phyloP scores from a whole-genome alignment of 371 early-diverging fungal genomes.

The Mortierella sp. region DNA sequence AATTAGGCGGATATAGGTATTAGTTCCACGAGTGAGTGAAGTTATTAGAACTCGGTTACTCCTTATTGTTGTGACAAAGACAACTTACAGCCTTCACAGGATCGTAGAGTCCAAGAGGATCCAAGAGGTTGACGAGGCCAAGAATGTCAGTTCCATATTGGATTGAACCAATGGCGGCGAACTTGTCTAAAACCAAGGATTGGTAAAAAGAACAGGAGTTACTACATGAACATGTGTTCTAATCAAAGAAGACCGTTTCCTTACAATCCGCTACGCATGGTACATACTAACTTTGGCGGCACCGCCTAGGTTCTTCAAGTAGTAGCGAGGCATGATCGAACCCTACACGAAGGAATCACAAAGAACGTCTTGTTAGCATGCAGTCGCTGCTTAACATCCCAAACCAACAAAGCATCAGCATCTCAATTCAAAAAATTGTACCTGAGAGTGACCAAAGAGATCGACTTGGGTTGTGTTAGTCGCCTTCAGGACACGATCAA shows the following conservation, averaged over 20 bases:
- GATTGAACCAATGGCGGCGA: slow-evolving; percentile 19
- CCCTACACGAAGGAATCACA: neutral
- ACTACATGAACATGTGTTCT: too few relatives aligned
- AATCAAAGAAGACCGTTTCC: too few relatives aligned
- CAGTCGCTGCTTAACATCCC: too few relatives aligned
- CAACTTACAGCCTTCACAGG: neutral
- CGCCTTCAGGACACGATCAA: slow-evolving; percentile 22
- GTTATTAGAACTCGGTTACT: too few relatives aligned
- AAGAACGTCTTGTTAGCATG: slow-evolving; percentile 5
- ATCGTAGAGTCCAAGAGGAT: slow-evolving; percentile 17
- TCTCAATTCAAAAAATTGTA: neutral
- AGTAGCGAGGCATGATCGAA: slow-evolving; percentile 25
- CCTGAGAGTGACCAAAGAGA: slow-evolving; percentile 20
- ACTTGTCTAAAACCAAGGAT: slow-evolving; percentile 2
- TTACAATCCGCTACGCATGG: too few relatives aligned
- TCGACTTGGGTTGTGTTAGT: slow-evolving; percentile 17
- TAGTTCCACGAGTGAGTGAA: too few relatives aligned
- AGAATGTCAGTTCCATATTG: slow-evolving; percentile 25
- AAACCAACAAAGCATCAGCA: too few relatives aligned
- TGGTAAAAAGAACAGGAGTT: too few relatives aligned
- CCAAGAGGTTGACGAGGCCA: neutral
- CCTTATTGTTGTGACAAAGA: neutral
- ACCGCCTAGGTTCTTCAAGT: slow-evolving; percentile 18
- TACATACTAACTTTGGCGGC: slow-evolving; percentile 17
- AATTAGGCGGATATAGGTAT: too few relatives aligned